These are phyloP conservation scores for Venturia effusa DNA, from an alignment of 2,329 filamentous ascomycete genomes.

Conservation along the genomic window DNA sequence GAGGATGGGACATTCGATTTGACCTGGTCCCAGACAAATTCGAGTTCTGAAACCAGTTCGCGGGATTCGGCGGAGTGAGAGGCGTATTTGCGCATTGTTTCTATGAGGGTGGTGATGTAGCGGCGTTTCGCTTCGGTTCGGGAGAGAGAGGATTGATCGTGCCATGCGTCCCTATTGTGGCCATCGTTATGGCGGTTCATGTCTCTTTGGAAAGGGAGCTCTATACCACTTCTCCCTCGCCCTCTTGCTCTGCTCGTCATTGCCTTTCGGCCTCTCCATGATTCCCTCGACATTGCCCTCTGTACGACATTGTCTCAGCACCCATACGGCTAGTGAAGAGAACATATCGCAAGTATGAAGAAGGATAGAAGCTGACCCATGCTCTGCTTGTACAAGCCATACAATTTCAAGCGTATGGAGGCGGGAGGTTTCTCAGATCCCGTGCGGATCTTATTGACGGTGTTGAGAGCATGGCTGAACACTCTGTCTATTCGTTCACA, in stretches of 20 bases:
- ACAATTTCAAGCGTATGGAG: slow-evolving; percentile 75
- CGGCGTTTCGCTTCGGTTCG: slow-evolving; percentile 87
- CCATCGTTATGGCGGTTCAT: neutral
- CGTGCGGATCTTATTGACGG: slow-evolving; percentile 94
- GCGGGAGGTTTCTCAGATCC: slow-evolving; percentile 82
- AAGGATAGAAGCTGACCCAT: slow-evolving; percentile 49
- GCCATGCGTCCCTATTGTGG: slow-evolving; percentile 72
- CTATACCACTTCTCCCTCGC: slow-evolving; percentile 57
- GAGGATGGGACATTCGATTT: slow-evolving; percentile 68
- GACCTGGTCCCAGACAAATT: slow-evolving; percentile 98
- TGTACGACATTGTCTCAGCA: slow-evolving; percentile 18
- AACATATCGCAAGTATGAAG: neutral
- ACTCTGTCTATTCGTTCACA: slow-evolving; percentile 63
- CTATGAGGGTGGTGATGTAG: slow-evolving; percentile 88
- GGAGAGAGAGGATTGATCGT: slow-evolving; percentile 69
- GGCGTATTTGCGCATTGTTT: slow-evolving; percentile 94
- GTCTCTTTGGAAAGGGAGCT: neutral
- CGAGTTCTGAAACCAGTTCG: slow-evolving; percentile 85
- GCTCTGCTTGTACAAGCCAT: slow-evolving; percentile 97
- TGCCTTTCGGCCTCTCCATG: slow-evolving; percentile 65
- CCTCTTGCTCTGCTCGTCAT: slow-evolving; percentile 38
- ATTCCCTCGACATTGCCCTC: slow-evolving; percentile 93
- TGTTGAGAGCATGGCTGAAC: slow-evolving; percentile 97
- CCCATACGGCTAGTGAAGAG: neutral
- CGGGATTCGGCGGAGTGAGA: slow-evolving; percentile 72